Evolutionary conservation across 345 rosid species (phyloP).

Genomic region (Euphorbia lathyris): DNA sequence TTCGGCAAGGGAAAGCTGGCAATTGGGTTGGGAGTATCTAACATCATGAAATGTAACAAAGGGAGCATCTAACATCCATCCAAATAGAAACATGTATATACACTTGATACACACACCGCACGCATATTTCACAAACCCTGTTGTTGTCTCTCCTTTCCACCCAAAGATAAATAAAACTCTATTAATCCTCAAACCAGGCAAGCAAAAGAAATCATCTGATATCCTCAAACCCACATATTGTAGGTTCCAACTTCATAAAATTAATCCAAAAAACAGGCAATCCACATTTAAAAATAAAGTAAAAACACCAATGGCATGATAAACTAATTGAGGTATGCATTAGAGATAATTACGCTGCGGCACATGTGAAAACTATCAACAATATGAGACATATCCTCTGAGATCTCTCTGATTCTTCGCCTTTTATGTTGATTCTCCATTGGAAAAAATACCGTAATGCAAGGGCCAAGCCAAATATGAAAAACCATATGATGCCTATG

Average conservation of each 20-base stretch:
- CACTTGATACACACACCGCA: neutral
- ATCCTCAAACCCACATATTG: neutral
- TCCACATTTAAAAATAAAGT: neutral
- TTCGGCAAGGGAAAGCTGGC: neutral
- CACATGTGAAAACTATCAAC: conserved; percentile 76
- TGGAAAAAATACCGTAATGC: conserved; percentile 52
- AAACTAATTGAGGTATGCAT: neutral
- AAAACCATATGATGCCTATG: conserved; percentile 73
- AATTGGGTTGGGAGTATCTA: neutral
- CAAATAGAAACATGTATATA: neutral
- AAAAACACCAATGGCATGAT: neutral
- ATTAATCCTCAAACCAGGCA: too few relatives aligned
- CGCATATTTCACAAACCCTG: neutral
- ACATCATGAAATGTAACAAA: neutral
- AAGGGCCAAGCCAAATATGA: conserved; percentile 81
- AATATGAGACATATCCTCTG: conserved; percentile 61
- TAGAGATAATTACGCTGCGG: conserved; percentile 68
- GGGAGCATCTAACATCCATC: neutral
- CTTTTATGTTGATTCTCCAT: conserved; percentile 58
- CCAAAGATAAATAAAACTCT: neutral
- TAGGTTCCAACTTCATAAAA: neutral
- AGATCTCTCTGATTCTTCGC: conserved; percentile 40
- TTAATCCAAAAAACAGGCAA: neutral
- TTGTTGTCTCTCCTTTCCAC: neutral
- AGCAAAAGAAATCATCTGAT: neutral